Percentiles rank a stretch among this genome's conserved stretches.
phyloP scores from a whole-genome alignment of 192 early-diverging fungal genomes.

The Backusella tarrabulga region DNA sequence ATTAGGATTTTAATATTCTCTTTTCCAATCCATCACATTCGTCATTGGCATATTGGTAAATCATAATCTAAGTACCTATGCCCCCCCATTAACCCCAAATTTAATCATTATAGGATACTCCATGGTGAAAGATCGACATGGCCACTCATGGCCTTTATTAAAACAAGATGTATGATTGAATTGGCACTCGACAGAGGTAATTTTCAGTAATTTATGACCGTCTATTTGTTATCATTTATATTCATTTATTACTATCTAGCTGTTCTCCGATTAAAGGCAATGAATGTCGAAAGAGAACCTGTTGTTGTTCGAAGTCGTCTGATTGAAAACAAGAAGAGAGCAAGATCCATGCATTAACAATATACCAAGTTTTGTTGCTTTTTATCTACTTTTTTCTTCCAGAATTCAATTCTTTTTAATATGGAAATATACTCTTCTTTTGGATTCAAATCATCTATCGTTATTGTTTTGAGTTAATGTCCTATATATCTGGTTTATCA shows the following conservation, averaged over 20 bases:
- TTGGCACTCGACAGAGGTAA: conserved; percentile 57
- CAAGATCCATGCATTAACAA: conserved; percentile 25
- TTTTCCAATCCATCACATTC: conserved; percentile 68
- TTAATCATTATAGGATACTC: conserved; percentile 50
- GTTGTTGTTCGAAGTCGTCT: conserved; percentile 9
- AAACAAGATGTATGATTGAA: conserved; percentile 68
- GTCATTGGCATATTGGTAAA: conserved; percentile 50
- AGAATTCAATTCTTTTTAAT: background rate
- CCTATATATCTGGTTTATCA: background rate
- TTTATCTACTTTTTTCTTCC: background rate
- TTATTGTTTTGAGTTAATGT: background rate
- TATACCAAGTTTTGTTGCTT: background rate
- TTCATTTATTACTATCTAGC: background rate
- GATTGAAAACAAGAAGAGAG: conserved; percentile 19
- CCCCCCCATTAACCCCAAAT: no score
- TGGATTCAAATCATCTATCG: background rate
- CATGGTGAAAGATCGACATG: conserved; percentile 82
- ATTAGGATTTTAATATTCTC: conserved; percentile 61
- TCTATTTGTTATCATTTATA: background rate
- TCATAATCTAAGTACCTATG: no score
- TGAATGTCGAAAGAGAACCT: conserved; percentile 15
- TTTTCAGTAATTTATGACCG: background rate
- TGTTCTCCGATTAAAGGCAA: conserved; percentile 17
- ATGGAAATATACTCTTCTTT: background rate
- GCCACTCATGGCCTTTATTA: conserved; percentile 70